phyloP scores from a whole-genome alignment of 768 basidiomycete genomes.

The Chalciporus sphaerocephalus region DNA sequence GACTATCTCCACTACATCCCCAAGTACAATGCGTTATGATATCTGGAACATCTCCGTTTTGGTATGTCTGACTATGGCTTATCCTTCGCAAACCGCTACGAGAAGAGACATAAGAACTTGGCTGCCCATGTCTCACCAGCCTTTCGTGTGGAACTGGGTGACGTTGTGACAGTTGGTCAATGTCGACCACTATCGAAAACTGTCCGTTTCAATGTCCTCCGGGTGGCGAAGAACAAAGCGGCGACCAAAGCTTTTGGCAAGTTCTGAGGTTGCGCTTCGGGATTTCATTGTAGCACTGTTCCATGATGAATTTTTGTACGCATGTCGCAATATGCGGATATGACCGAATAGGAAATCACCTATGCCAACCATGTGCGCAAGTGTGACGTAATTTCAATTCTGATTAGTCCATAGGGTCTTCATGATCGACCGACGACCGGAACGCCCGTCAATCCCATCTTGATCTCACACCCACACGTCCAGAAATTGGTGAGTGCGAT shows the following conservation, averaged over 20 bases:
- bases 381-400: not conserved
- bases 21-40: constrained; percentile 83
- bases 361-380: not conserved
- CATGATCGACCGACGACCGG: not conserved
- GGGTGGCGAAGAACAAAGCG: constrained; percentile 92
- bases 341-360: not conserved
- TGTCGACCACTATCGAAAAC: constrained; percentile 99
- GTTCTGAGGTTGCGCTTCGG: constrained; percentile 52
- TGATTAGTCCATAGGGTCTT: not conserved
- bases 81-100: constrained; percentile 78
- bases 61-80: constrained; percentile 15
- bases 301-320: constrained; percentile 21
- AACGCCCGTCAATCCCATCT: too few species aligned
- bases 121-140: constrained; percentile 96
- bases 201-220: constrained; percentile 97
- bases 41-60: not conserved
- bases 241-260: constrained; percentile 89
- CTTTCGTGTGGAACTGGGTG: constrained; percentile 96
- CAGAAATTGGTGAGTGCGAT: too few species aligned
- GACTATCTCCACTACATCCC: constrained; percentile 96
- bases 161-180: constrained; percentile 95
- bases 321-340: constrained; percentile 15
- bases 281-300: constrained; percentile 13
- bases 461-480: too few species aligned
- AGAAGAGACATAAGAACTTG: constrained; percentile 98